Conservation (phyloP, 345 rosid species). For the Bruguiera sexangula region DNA sequence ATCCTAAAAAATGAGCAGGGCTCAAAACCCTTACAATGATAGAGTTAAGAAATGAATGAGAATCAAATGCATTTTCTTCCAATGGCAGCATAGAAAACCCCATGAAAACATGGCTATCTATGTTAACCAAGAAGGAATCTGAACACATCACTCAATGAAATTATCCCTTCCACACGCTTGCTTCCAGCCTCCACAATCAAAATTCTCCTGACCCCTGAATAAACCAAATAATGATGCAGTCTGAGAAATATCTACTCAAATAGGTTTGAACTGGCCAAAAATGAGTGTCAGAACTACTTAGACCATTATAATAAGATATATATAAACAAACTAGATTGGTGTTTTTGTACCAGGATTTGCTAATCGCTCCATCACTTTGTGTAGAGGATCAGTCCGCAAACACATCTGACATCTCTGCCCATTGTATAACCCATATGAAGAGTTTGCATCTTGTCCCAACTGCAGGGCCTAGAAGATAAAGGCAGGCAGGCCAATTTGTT, state of each 20-base stretch:
- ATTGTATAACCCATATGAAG: slow-evolving; percentile 42
- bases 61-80: slow-evolving; percentile 22
- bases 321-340: not conserved
- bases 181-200: slow-evolving; percentile 81
- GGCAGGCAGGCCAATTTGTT: not conserved
- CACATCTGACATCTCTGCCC: slow-evolving; percentile 90
- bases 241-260: not conserved
- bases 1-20: slow-evolving; percentile 27
- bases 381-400: slow-evolving; percentile 66
- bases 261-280: not conserved
- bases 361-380: slow-evolving; percentile 79
- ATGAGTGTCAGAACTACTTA: not conserved
- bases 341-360: slow-evolving; percentile 55
- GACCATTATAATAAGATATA: too few relatives aligned
- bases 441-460: slow-evolving; percentile 66
- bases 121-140: slow-evolving; percentile 52
- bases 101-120: slow-evolving; percentile 1
- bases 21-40: slow-evolving; percentile 23
- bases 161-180: slow-evolving; percentile 83
- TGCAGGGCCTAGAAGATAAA: slow-evolving; percentile 55
- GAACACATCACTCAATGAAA: slow-evolving; percentile 69
- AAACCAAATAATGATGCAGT: slow-evolving; percentile 8
- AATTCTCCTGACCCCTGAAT: slow-evolving; percentile 63
- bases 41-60: slow-evolving; percentile 14
- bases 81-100: slow-evolving; percentile 10